Evolutionary conservation across 2,329 filamentous ascomycete species (phyloP), one percentile per base, ranked within the genome.

Genomic region (Aspergillus neoniger): DNA sequence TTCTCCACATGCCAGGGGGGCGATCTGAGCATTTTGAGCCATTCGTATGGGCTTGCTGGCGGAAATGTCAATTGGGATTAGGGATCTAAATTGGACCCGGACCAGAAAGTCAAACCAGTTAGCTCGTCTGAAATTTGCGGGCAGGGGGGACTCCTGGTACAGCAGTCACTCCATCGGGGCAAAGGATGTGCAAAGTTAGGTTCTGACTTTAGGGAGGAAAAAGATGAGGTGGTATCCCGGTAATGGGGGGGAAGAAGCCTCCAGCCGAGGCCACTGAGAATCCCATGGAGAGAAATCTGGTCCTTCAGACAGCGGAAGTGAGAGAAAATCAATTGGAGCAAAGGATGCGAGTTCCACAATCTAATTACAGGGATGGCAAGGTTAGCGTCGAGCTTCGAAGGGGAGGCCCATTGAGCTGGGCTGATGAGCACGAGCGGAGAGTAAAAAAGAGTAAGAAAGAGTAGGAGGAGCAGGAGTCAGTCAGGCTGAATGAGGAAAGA

Each of bases 1-100:
- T 36, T 8, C 60, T 50, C 62, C 62, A 64, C 53, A 55, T 44
- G 41, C 58, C 21, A 23, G 28, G 19, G 43, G 25, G 52, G 41
- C 44, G 58, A 60, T 60, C 43, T 48, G 47, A 51, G 50, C 28
- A 47, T 25, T 38, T 36, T 28, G 49, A 58, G 49, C 53, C 53
- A 55, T 43, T 55, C 9, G 8, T 10, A 44, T 30, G 21, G 52
- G 38, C n/a, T 49, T 10, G 44, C 7, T 17, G 15, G 47, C 47
- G 47, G 47, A 28, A 8, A 50, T 50, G 47, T 50, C 47, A 36
- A 32, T 17, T 50, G 17, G 30, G 38, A 30, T 23, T 19, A 55
- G 39, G 43, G 28, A 25, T 19, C 19, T 23, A 36, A 44, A 19
- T 36, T 36, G 53, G 43, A 44, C 39, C 53, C 30, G 53, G 39